A percentile compares a stretch with the other conserved stretches of the same genome.
phyloP scores from a whole-genome alignment of 2,329 filamentous ascomycete species.

The Aspergillus sp. region DNA sequence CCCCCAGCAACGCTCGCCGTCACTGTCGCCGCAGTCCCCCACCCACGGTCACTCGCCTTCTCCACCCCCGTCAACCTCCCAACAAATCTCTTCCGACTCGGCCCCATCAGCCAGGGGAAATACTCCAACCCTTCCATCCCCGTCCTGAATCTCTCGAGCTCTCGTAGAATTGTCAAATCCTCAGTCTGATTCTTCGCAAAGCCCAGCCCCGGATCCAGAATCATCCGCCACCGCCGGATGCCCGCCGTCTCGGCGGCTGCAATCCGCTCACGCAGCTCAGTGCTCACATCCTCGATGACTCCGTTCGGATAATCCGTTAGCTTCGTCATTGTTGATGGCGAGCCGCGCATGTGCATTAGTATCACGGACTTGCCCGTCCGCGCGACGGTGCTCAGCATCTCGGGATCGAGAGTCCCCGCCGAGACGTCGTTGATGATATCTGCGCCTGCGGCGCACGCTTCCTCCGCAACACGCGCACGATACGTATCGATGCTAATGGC shows the following conservation, averaged over 20 bases:
- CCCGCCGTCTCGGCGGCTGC: constrained; percentile 78
- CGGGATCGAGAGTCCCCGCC: constrained; percentile 74
- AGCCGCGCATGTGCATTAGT: constrained; percentile 94
- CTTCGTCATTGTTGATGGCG: constrained; percentile 77
- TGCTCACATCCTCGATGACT: constrained; percentile 66
- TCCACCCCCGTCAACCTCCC: constrained; percentile 78
- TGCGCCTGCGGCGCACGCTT: constrained; percentile 76
- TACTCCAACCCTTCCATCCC: constrained; percentile 48
- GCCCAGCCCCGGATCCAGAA: constrained; percentile 90
- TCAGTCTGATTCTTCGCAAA: constrained; percentile 85
- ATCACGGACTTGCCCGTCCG: constrained; percentile 76
- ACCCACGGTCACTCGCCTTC: constrained; percentile 71
- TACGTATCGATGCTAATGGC: constrained; percentile 92
- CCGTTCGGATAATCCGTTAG: constrained; percentile 71
- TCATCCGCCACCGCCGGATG: constrained; percentile 88
- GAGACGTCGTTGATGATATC: constrained; percentile 96
- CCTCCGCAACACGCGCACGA: constrained; percentile 78
- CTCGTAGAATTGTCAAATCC: constrained; percentile 78
- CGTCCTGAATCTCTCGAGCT: constrained; percentile 64
- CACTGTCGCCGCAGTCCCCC: constrained; percentile 88
- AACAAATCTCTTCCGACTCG: constrained; percentile 88
- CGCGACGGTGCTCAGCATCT: constrained; percentile 82
- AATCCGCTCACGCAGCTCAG: constrained; percentile 73
- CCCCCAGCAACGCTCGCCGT: constrained; percentile 84
- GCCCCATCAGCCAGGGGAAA: constrained; percentile 87